These are phyloP conservation scores for Heritiera littoralis DNA, from an alignment of 345 rosid species.

Conservation along the genomic window DNA sequence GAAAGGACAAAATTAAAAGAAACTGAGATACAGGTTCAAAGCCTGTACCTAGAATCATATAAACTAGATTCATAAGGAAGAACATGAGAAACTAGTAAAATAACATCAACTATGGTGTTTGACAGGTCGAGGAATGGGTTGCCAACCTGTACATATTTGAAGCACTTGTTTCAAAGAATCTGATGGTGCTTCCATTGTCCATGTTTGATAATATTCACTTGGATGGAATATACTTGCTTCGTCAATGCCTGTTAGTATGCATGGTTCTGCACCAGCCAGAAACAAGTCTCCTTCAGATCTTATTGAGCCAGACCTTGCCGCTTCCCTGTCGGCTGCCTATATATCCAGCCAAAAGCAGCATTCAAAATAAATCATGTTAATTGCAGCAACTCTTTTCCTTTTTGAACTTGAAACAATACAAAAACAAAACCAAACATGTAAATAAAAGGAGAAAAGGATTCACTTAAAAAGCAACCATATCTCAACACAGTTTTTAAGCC, in stretches of 20 bases:
- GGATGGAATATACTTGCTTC: conserved; percentile 58
- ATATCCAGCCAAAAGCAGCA: conserved; percentile 20
- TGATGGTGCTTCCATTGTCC: conserved; percentile 59
- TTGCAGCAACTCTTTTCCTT: neutral
- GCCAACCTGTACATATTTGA: conserved; percentile 66
- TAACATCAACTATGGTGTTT: conserved; percentile 36
- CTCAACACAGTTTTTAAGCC: neutral
- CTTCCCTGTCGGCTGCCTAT: conserved; percentile 59
- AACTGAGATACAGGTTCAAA: neutral
- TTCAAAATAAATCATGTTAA: conserved; percentile 10
- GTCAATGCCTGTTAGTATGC: conserved; percentile 36
- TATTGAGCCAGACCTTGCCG: conserved; percentile 56
- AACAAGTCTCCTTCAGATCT: conserved; percentile 62
- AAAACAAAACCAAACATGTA: neutral
- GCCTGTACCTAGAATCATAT: neutral
- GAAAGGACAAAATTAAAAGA: neutral
- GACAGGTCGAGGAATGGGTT: conserved; percentile 54
- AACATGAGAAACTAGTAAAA: conserved; percentile 18
- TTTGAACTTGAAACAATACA: neutral
- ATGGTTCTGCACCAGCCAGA: conserved; percentile 57
- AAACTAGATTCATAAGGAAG: neutral
- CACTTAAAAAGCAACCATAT: neutral
- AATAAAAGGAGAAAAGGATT: neutral
- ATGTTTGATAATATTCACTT: conserved; percentile 51
- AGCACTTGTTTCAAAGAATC: conserved; percentile 56